Evolutionary conservation across 352 stramenopile species (phyloP), one percentile per base, ranked within the genome.

Genomic region (Stramenopiles sp.): DNA sequence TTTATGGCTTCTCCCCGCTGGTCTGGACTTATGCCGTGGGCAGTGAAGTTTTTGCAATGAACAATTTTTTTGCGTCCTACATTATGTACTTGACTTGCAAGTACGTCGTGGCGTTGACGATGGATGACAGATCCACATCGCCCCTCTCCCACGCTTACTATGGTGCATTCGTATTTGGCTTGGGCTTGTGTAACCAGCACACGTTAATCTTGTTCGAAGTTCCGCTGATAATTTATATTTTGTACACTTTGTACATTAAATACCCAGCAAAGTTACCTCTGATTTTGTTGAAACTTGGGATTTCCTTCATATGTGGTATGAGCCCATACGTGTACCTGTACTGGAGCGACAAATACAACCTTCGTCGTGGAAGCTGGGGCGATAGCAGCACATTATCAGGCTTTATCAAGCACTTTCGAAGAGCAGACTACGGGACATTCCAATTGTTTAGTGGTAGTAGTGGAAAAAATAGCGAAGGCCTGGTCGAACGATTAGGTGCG

Each of bases 151-250:
- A 82, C 0, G 89, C 88, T 0, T 30, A 84, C 0, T 14, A 84
- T 25, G 94, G 94, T 1, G 93, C 95, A 1, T 92, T 96, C 30
- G 67, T 94, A 4, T 95, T 88, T 81, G 95, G 95, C 0, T 83
- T 98, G 25, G 92, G 91, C n/a, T 88, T 98, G 80, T 95, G 88
- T 82, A 98, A 98, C 84, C 95, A 98, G 85, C 95, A 98, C 87
- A 98, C 94, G 29, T 94, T 94, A 30, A 87, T 98, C 39, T 83
- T 98, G 7, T 94, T 96, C 71, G 90, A 95, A 71, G 67, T 94
- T 0, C 94, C 94, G 25, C 89, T 97, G 82, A 85, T 94, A 33
- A 29, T 82, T 32, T 95, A 88, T 83, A 39, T 85, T n/a, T 8
- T 83, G 7, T 25, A 81, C 4, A 67, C 7, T 25, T 81, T 96